Percentiles rank a stretch among this genome's conserved stretches.
Conservation (phyloP, 2,329 filamentous ascomycete genomes). For the Epichloe bromicola region DNA sequence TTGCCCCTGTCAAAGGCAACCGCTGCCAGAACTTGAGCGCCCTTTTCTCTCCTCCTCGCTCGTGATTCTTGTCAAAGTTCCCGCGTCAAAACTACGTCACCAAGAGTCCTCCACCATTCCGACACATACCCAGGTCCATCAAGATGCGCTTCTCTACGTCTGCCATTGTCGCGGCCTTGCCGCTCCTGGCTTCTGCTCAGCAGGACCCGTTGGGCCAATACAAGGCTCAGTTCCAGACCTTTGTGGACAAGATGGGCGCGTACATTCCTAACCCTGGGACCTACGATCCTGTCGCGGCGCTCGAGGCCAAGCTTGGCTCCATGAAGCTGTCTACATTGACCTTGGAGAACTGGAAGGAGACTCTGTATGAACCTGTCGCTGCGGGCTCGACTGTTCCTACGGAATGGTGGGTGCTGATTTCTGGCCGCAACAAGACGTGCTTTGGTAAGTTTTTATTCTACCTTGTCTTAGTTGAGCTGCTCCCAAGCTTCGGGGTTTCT, state of each 20-base stretch:
- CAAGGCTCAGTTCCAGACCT: slow-evolving; percentile 49
- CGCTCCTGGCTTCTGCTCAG: slow-evolving; percentile 40
- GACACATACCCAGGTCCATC: not conserved
- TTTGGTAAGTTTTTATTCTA: slow-evolving; percentile 34
- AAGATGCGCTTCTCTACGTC: slow-evolving; percentile 47
- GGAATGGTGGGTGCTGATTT: slow-evolving; percentile 65
- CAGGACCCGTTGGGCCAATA: slow-evolving; percentile 41
- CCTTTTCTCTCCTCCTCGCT: not conserved
- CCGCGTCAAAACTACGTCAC: not conserved
- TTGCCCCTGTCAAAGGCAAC: not conserved
- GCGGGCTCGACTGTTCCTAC: slow-evolving; percentile 48
- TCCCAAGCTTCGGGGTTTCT: not conserved
- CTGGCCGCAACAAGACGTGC: slow-evolving; percentile 68
- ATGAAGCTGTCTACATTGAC: slow-evolving; percentile 41
- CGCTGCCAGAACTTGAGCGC: not conserved
- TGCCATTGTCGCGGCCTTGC: slow-evolving; percentile 38
- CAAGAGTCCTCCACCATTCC: not conserved
- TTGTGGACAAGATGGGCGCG: slow-evolving; percentile 46
- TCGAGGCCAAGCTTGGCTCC: slow-evolving; percentile 25
- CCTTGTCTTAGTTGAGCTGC: not conserved
- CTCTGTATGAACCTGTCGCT: slow-evolving; percentile 49
- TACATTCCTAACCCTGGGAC: slow-evolving; percentile 36
- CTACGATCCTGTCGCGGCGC: slow-evolving; percentile 27
- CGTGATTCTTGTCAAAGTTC: not conserved
- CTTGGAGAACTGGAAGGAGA: slow-evolving; percentile 57